Base-by-base conservation (phyloP, 768 basidiomycete genomes). In the Tubosaeta sp. region DNA sequence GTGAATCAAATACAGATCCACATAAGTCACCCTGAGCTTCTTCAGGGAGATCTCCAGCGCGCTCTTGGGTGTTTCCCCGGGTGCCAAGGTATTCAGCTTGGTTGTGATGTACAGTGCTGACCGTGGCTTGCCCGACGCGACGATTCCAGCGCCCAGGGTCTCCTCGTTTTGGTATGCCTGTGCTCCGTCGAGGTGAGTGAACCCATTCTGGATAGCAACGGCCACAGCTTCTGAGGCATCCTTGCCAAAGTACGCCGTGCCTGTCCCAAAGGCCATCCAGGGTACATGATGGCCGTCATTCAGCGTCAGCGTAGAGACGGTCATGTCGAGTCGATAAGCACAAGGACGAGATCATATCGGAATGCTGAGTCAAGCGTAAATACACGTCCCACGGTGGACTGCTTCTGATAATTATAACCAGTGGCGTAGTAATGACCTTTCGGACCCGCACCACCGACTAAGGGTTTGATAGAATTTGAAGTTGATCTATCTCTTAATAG, bases 1-100 rank as follows among this genome's bases (percentile, higher is more conserved):
- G 59, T 88, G 87, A 48, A 90, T 72, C 52, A 88, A 69, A 67
- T 80, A 87, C 50, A 86, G 64, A 61, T 87, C 84, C 12, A 87
- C 81, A 41, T 76, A 76, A 50, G 80, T 72, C 48, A 83, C 65
- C 12, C 74, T 67, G 5, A 88, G 71, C 60, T 78, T 79, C 60
- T 72, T 63, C 45, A 89, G 65, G 9, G 83, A 85, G n/a, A 65
- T 70, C 35, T 75, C 59, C 11, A 91, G 63, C 0, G 76, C 70
- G 5, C 73, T 71, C 47, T 71, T 74, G 32, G 86, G 78, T 3
- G 73, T 76, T 55, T 74, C 66, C 9, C 77, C 76, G 0, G 71
- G 68, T 8, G 57, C 58, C 43, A 72, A 47, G 6, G 26, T 7
- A 34, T 5, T 46, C 41, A 85, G 68, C 57, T 86, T 84, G 19